Evolutionary conservation across 1,284 basidiomycete species (phyloP), one percentile per base, ranked within the genome.

Genomic region (Trichosporon ovoides): DNA sequence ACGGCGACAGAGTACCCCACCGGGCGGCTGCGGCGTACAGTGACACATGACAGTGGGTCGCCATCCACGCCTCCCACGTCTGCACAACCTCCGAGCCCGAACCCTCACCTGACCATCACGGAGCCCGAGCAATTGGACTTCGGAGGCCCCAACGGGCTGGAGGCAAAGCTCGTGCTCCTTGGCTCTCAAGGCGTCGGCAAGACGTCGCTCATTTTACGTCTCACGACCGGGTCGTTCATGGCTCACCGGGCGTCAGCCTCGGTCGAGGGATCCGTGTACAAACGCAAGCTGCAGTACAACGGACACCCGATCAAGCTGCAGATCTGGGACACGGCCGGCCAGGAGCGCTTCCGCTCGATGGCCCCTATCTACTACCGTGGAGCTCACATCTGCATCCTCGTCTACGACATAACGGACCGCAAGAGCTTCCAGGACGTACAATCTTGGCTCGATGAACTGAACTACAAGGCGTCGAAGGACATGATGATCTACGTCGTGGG

Each of bases 111-210:
- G 14, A 31, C 43, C 22, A 14, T 48, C 16, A 7, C 34, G 4
- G 48, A 58, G 48, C 38, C 52, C 3, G 56, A 46, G 28, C 52
- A 62, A 12, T 56, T 63, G 19, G 74, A 72, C 62, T 59, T 73
- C 24, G 74, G 72, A 13, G 71, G 69, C 18, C 66, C 67, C 10
- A 69, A 73, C 31, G 70, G 70, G 0, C 68, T 96, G 73, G 94
- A 97, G 81, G 91, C 91, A 67, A 97, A 97, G 83, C 90, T 97
- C 71, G 93, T 97, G 73, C 85, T 97, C 66, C 91, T 97, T 82
- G 94, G 94, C 74, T 93, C 91, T 72, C 92, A 93, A 73, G 91
- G 92, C 85, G 92, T 96, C 53, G 93, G 93, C 68, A 97, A 96
- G 80, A 96, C 95, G 46, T 93, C 91, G 70, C 83, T 98, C 53